phyloP scores from a whole-genome alignment of 805 yeast species.

The Nakazawaea ishiwadae region DNA sequence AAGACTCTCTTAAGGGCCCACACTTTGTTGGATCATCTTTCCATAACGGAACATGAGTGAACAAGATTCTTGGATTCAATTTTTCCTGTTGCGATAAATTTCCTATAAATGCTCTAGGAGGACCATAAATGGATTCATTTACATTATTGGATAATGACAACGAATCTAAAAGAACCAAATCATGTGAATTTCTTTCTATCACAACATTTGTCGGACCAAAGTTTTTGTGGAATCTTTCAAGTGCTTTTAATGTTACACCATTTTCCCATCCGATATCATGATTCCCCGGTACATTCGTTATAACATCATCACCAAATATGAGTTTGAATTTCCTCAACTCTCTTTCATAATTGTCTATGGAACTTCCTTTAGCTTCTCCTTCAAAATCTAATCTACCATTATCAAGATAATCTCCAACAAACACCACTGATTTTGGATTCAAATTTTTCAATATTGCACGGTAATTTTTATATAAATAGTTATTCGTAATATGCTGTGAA shows the following conservation, averaged over 20 bases:
- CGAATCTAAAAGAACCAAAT: constrained; percentile 72
- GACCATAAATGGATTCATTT: constrained; percentile 36
- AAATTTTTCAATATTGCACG: constrained; percentile 49
- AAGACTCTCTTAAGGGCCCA: constrained; percentile 73
- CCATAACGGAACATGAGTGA: constrained; percentile 85
- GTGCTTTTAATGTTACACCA: constrained; percentile 50
- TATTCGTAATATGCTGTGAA: constrained; percentile 62
- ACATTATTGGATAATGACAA: constrained; percentile 64
- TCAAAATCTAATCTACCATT: constrained; percentile 84
- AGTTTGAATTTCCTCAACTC: constrained; percentile 64
- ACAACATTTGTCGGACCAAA: constrained; percentile 68
- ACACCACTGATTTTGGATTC: constrained; percentile 71
- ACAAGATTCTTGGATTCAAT: constrained; percentile 57
- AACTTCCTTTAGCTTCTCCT: constrained; percentile 30
- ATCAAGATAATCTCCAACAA: constrained; percentile 89
- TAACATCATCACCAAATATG: constrained; percentile 39
- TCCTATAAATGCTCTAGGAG: constrained; percentile 50
- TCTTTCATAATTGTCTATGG: constrained; percentile 46
- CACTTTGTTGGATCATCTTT: constrained; percentile 54
- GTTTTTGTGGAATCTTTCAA: constrained; percentile 56
- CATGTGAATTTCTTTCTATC: constrained; percentile 62
- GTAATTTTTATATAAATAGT: constrained; percentile 77
- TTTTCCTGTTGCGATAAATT: constrained; percentile 24
- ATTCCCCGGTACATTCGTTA: constrained; percentile 64
- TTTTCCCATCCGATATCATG: constrained; percentile 95